Percentiles rank a stretch among this genome's conserved stretches.
Conservation (phyloP, 2,329 filamentous ascomycete genomes). For the Aspergillus pseudoglaucus region DNA sequence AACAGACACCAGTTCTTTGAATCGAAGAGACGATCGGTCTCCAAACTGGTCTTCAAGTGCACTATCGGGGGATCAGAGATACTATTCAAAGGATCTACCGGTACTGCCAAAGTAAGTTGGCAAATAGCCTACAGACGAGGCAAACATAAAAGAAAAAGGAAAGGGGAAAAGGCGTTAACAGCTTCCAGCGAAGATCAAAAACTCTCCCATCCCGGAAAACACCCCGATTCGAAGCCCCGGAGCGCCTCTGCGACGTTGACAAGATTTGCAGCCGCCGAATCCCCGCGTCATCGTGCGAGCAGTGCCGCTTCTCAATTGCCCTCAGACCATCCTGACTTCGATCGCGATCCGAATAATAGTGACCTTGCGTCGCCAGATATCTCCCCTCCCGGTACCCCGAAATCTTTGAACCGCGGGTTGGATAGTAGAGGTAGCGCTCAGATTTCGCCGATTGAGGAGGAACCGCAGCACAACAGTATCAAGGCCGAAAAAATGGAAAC, state of each 20-base stretch:
- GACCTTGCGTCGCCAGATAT: constrained; percentile 21
- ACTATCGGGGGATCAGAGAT: constrained; percentile 16
- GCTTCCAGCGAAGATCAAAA: background rate
- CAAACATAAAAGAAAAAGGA: background rate
- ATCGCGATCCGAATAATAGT: background rate
- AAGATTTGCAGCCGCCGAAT: background rate
- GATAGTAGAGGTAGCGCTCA: constrained; percentile 23
- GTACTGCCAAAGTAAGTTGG: constrained; percentile 34
- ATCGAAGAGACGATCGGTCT: constrained; percentile 39
- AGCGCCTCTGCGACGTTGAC: background rate
- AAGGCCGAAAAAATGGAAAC: constrained; percentile 12
- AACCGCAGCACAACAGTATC: constrained; percentile 7
- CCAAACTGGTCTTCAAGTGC: constrained; percentile 15
- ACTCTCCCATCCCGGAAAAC: background rate
- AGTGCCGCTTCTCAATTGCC: background rate
- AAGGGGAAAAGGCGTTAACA: background rate
- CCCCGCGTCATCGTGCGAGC: background rate
- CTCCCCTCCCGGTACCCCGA: constrained; percentile 43
- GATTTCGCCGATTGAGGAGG: constrained; percentile 38
- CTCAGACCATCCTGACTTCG: background rate
- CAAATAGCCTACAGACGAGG: background rate
- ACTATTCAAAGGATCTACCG: constrained; percentile 28
- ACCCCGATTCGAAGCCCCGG: background rate
- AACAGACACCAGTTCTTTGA: constrained; percentile 40
- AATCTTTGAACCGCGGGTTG: constrained; percentile 12